Percentiles rank a stretch among this genome's conserved stretches.
phyloP scores from a whole-genome alignment of 495 filamentous ascomycete species.

The Penicillium daleae region DNA sequence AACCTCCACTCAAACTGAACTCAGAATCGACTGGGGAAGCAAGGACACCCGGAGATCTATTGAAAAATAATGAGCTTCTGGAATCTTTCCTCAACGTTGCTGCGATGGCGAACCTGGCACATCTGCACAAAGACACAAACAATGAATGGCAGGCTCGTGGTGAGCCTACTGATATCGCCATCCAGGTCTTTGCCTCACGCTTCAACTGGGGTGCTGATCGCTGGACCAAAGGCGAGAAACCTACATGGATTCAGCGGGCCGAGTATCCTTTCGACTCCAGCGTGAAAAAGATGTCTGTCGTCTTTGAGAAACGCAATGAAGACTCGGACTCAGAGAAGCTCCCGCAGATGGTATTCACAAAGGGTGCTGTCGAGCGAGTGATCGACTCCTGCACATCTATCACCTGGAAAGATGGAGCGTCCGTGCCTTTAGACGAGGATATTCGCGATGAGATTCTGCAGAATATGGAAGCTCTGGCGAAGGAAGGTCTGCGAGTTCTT shows the following conservation, averaged over 20 bases:
- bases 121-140: conserved; percentile 51
- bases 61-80: conserved; percentile 45
- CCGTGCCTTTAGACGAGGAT: conserved; percentile 45
- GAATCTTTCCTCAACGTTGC: conserved; percentile 62
- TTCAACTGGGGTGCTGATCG: conserved; percentile 62
- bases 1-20: conserved; percentile 40
- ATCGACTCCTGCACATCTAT: conserved; percentile 67
- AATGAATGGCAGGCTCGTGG: conserved; percentile 64
- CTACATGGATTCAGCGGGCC: conserved; percentile 58
- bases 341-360: conserved; percentile 63
- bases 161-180: conserved; percentile 71
- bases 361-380: conserved; percentile 81
- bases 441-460: conserved; percentile 55
- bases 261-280: conserved; percentile 72
- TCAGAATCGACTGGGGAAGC: conserved; percentile 29
- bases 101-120: conserved; percentile 68
- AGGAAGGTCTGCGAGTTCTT: conserved; percentile 67
- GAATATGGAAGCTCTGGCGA: conserved; percentile 67
- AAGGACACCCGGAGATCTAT: conserved; percentile 36
- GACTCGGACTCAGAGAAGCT: conserved; percentile 25
- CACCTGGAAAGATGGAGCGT: conserved; percentile 44
- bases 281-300: conserved; percentile 71
- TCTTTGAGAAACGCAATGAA: conserved; percentile 48
- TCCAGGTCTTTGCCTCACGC: conserved; percentile 68
- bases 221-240: conserved; percentile 53